Evolutionary conservation across 805 yeast species (phyloP).

Genomic region (Yamadazyma kitorensis): DNA sequence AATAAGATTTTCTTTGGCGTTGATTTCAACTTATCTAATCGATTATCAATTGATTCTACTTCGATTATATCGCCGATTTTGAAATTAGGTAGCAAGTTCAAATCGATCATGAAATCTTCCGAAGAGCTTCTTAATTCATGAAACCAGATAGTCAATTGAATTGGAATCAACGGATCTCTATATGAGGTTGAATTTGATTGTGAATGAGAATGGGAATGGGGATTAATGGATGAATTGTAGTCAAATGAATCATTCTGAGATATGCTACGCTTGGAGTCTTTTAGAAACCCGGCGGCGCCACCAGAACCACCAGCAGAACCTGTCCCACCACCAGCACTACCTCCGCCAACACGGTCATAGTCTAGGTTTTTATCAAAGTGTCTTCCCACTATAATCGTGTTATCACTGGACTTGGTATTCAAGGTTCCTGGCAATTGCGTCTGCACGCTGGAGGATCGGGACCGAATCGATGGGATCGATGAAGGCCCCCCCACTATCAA

Average conservation of each 20-base stretch:
- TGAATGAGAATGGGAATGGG: background rate
- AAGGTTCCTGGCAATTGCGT: constrained; percentile 2
- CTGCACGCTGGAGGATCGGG: constrained; percentile 12
- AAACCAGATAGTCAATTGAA: constrained; percentile 50
- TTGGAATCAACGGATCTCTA: constrained; percentile 21
- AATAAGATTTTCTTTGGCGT: constrained; percentile 16
- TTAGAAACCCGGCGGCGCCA: constrained; percentile 1
- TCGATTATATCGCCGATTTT: constrained; percentile 78
- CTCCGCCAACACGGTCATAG: too few species aligned
- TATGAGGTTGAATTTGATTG: background rate
- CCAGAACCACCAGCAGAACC: too few species aligned
- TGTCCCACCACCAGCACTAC: too few species aligned
- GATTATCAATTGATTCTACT: constrained; percentile 43
- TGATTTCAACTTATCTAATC: constrained; percentile 1
- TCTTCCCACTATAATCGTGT: constrained; percentile 14
- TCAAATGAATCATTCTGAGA: constrained; percentile 12
- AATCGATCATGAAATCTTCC: constrained; percentile 63
- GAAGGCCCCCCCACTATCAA: constrained; percentile 16
- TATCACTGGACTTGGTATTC: constrained; percentile 11
- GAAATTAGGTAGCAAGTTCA: constrained; percentile 57
- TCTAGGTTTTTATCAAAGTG: constrained; percentile 6
- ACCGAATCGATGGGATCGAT: too few species aligned
- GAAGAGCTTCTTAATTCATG: constrained; percentile 65
- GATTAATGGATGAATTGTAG: background rate
- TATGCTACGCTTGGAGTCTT: constrained; percentile 5